Percentiles rank a stretch among this genome's conserved stretches.
Conservation (phyloP, 306 rosid genomes). For the Citrullus colocynthis region DNA sequence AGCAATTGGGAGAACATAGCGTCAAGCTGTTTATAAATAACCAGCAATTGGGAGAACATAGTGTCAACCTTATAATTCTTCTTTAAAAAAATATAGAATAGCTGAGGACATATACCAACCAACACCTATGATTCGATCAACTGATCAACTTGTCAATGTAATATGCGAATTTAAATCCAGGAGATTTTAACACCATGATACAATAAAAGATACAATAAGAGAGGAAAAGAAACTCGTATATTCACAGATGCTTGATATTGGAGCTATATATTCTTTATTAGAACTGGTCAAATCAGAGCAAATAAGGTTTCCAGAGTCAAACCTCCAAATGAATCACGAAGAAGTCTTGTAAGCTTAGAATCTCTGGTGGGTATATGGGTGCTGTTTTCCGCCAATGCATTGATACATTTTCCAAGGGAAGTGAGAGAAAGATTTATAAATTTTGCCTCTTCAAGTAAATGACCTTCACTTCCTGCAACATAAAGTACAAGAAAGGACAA, state of each 20-base stretch:
- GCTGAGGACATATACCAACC: background rate
- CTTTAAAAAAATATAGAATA: background rate
- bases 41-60: background rate
- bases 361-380: constrained; percentile 61
- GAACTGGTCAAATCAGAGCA: constrained; percentile 1
- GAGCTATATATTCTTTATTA: background rate
- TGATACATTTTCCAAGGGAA: constrained; percentile 69
- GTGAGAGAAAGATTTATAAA: constrained; percentile 62
- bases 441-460: constrained; percentile 59
- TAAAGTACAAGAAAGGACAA: constrained; percentile 1
- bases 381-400: constrained; percentile 63
- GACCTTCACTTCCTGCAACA: constrained; percentile 60
- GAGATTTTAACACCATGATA: background rate
- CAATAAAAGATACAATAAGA: background rate
- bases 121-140: background rate
- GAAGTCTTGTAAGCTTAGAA: constrained; percentile 68
- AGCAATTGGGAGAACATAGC: background rate
- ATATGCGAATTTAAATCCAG: background rate
- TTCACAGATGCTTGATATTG: background rate
- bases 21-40: background rate
- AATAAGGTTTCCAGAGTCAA: constrained; percentile 5
- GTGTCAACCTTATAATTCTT: background rate
- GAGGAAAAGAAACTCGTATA: background rate
- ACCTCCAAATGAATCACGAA: constrained; percentile 82
- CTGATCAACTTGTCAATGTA: background rate